These are phyloP conservation scores for Echria macrotheca DNA, from an alignment of 495 filamentous ascomycete genomes.

Conservation along the genomic window DNA sequence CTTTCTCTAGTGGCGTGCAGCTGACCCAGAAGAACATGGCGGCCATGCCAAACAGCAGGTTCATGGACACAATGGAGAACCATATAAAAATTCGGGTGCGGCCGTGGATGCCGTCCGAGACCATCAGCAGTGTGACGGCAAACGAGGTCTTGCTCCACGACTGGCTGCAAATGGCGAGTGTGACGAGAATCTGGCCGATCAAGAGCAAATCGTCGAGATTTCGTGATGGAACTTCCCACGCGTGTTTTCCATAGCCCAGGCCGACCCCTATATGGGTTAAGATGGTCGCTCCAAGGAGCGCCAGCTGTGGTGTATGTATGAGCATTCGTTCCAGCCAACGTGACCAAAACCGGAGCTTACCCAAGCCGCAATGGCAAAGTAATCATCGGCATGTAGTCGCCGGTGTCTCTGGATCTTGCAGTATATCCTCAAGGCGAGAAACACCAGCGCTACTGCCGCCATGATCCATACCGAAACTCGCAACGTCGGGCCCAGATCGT, in stretches of 20 bases:
- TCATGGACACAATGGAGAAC: constrained; percentile 32
- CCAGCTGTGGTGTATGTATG: constrained; percentile 6
- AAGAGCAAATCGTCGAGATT: constrained; percentile 20
- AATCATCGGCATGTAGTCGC: constrained; percentile 22
- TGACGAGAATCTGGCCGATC: constrained; percentile 19
- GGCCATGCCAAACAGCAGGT: constrained; percentile 32
- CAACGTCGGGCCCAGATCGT: constrained; percentile 16
- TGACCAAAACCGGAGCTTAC: constrained; percentile 5
- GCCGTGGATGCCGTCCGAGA: constrained; percentile 21
- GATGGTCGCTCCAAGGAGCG: constrained; percentile 18
- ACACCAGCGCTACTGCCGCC: constrained; percentile 16
- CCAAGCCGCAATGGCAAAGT: constrained; percentile 24
- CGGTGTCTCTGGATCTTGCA: constrained; percentile 27
- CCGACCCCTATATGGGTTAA: constrained; percentile 18
- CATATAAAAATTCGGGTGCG: constrained; percentile 19
- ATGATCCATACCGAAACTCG: constrained; percentile 26
- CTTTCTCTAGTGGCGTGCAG: constrained; percentile 33
- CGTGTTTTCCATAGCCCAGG: constrained; percentile 26
- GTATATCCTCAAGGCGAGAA: constrained; percentile 27
- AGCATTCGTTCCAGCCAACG: background rate
- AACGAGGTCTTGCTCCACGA: constrained; percentile 33
- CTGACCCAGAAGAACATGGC: constrained; percentile 36
- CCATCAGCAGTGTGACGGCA: constrained; percentile 22
- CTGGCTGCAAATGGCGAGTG: constrained; percentile 22
- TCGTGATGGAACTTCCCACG: constrained; percentile 17